Percentiles rank a stretch among this genome's conserved stretches.
Conservation (phyloP, 129 eudicot genomes). For the carrot (Daucus carota) region DH1_v3.0 NC_030383.2:60511001-60511500, state of each 20-base stretch:
- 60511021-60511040: slow-evolving; percentile 1
- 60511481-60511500: slow-evolving; percentile 39
- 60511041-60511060: not conserved
- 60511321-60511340: slow-evolving; percentile 29
- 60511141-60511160: slow-evolving; percentile 8
- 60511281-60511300: slow-evolving; percentile 45
- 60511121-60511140: slow-evolving; percentile 16
- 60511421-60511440: slow-evolving; percentile 84
- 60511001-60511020: not conserved
- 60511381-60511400: slow-evolving; percentile 74
- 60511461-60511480: slow-evolving; percentile 49
- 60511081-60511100: slow-evolving; percentile 17
- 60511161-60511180: not conserved
- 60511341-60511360: slow-evolving; percentile 60
- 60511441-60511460: slow-evolving; percentile 76
- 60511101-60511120: slow-evolving; percentile 12
- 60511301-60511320: slow-evolving; percentile 28
- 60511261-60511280: slow-evolving; percentile 66
- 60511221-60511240: slow-evolving; percentile 33
- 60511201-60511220: slow-evolving; percentile 53
- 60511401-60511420: slow-evolving; percentile 61
- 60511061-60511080: not conserved
- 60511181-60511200: slow-evolving; percentile 35
- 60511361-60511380: slow-evolving; percentile 70
- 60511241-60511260: slow-evolving; percentile 68